Percentiles rank a stretch among this genome's conserved stretches.
These are phyloP conservation scores for Candida namnaoensis DNA, from an alignment of 805 yeast genomes.

Conservation along the genomic window DNA sequence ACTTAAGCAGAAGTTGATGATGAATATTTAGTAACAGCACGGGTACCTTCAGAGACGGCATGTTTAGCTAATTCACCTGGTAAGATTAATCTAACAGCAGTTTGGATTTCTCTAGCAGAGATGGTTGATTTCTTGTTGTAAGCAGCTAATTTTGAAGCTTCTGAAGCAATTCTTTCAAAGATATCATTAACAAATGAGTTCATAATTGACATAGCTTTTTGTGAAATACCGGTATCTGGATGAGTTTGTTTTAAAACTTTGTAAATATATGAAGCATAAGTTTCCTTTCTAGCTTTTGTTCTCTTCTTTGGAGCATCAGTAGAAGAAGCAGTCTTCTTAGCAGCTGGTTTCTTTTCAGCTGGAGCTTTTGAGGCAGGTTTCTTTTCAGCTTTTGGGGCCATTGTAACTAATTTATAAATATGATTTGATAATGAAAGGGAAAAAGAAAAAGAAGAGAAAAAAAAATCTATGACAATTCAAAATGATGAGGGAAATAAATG, in stretches of 20 bases:
- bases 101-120: slow-evolving; percentile 97
- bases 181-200: slow-evolving; percentile 97
- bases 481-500: too few relatives aligned
- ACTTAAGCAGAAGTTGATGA: slow-evolving; percentile 41
- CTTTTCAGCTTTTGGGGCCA: slow-evolving; percentile 61
- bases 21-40: slow-evolving; percentile 96
- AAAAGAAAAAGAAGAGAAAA: too few relatives aligned
- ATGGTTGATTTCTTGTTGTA: slow-evolving; percentile 98
- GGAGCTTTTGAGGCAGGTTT: slow-evolving; percentile 93
- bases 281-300: slow-evolving; percentile 93
- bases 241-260: slow-evolving; percentile 98
- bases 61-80: slow-evolving; percentile 99
- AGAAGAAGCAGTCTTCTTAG: slow-evolving; percentile 81
- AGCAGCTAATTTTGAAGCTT: slow-evolving; percentile 97
- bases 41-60: slow-evolving; percentile 97
- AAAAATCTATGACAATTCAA: too few relatives aligned
- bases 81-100: slow-evolving; percentile 94
- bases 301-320: slow-evolving; percentile 81
- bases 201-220: slow-evolving; percentile 97
- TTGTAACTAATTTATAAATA: too few relatives aligned
- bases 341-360: slow-evolving; percentile 93
- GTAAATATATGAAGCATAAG: slow-evolving; percentile 96
- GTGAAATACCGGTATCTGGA: slow-evolving; percentile 99
- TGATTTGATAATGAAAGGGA: too few relatives aligned
- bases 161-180: slow-evolving; percentile 96